Percentiles rank a stretch among this genome's conserved stretches.
These are phyloP conservation scores for Maudiozyma turicensis DNA, from an alignment of 805 yeast species.

Conservation along the genomic window DNA sequence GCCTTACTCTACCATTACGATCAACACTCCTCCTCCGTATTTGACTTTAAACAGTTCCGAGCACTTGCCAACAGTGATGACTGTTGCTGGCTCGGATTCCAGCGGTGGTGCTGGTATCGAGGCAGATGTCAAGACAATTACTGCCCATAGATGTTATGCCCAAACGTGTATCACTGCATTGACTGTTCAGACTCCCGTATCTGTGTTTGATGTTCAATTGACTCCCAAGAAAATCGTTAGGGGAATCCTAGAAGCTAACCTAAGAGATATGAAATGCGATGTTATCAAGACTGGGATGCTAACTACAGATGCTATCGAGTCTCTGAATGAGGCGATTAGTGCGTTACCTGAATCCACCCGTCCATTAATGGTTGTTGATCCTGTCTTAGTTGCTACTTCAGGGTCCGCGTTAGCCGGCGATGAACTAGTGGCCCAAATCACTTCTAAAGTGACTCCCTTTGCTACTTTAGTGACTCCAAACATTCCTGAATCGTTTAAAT, in stretches of 20 bases:
- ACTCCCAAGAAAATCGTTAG: slow-evolving; percentile 37
- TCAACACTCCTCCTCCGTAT: slow-evolving; percentile 28
- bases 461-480: slow-evolving; percentile 71
- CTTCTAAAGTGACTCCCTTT: slow-evolving; percentile 37
- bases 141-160: slow-evolving; percentile 68
- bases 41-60: slow-evolving; percentile 16
- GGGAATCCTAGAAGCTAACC: slow-evolving; percentile 42
- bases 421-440: slow-evolving; percentile 32
- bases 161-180: slow-evolving; percentile 68
- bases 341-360: slow-evolving; percentile 25
- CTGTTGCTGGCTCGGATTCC: slow-evolving; percentile 68
- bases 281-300: slow-evolving; percentile 78
- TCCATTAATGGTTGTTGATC: slow-evolving; percentile 55
- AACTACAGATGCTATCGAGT: slow-evolving; percentile 43
- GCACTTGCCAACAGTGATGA: slow-evolving; percentile 34
- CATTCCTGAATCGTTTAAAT: slow-evolving; percentile 48
- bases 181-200: slow-evolving; percentile 61
- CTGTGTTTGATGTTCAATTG: slow-evolving; percentile 34
- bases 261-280: slow-evolving; percentile 52
- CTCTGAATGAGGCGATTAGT: slow-evolving; percentile 32
- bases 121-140: slow-evolving; percentile 74
- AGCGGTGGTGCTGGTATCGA: slow-evolving; percentile 92
- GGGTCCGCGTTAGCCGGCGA: slow-evolving; percentile 50
- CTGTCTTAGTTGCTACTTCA: slow-evolving; percentile 76
- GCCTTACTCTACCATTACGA: slow-evolving; percentile 11